A percentile compares a stretch with the other conserved stretches of the same genome.
phyloP scores from a whole-genome alignment of 2,329 filamentous ascomycete species.

The Boeremia lycopersici region DNA sequence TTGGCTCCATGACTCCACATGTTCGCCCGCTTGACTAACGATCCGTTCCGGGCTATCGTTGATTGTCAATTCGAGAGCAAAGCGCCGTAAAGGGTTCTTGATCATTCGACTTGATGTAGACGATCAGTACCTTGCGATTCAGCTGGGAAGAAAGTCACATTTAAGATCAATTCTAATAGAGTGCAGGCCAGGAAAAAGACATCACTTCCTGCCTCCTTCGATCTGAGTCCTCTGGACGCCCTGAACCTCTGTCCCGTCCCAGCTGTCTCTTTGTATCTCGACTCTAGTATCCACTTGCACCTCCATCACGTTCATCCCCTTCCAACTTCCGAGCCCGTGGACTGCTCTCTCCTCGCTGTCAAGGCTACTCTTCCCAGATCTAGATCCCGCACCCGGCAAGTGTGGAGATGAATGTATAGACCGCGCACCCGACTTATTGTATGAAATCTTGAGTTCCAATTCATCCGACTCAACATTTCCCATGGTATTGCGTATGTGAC shows the following conservation, averaged over 20 bases:
- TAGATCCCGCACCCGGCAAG: constrained; percentile 7
- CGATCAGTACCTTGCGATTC: too few relatives aligned
- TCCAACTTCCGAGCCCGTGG: constrained; percentile 17
- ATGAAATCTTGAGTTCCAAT: constrained; percentile 27
- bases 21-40: background rate
- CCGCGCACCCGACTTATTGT: constrained; percentile 16
- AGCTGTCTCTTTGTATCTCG: constrained; percentile 33
- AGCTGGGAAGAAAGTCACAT: too few relatives aligned
- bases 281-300: constrained; percentile 38
- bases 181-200: too few relatives aligned
- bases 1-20: background rate
- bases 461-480: constrained; percentile 23
- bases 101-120: too few relatives aligned
- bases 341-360: constrained; percentile 28
- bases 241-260: constrained; percentile 16
- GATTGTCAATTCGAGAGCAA: background rate
- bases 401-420: constrained; percentile 7
- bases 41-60: background rate
- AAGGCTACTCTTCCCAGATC: constrained; percentile 16
- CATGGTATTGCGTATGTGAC: constrained; percentile 8
- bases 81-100: too few relatives aligned
- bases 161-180: too few relatives aligned
- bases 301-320: constrained; percentile 20
- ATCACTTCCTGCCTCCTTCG: constrained; percentile 14
- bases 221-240: constrained; percentile 11